These are phyloP conservation scores for Westerdykella aurantiaca DNA, from an alignment of 2,329 filamentous ascomycete genomes.

Conservation along the genomic window DNA sequence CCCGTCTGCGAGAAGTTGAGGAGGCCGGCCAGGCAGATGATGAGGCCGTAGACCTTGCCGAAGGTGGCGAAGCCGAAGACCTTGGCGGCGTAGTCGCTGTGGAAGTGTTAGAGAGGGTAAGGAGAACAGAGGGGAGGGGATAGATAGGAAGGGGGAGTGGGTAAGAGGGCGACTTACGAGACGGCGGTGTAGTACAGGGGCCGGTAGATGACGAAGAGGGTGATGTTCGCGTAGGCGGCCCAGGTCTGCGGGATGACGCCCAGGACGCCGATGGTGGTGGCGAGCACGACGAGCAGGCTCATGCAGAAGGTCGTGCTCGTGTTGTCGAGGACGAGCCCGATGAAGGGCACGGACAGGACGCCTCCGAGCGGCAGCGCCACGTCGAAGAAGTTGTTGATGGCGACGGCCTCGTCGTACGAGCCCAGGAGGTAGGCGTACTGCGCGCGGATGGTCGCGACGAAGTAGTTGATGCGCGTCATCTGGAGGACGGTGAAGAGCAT, in stretches of 20 bases:
- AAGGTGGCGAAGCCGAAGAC: constrained; percentile 90
- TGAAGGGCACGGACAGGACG: constrained; percentile 78
- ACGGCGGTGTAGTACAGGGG: constrained; percentile 90
- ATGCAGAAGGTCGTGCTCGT: constrained; percentile 68
- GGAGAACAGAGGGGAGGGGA: background rate
- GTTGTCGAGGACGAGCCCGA: constrained; percentile 72
- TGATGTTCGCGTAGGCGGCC: constrained; percentile 70
- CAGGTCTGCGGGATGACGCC: constrained; percentile 66
- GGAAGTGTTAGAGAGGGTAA: constrained; percentile 3
- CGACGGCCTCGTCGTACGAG: constrained; percentile 54
- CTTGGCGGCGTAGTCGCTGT: constrained; percentile 75
- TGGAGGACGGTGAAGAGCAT: constrained; percentile 66
- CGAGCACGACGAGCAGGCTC: constrained; percentile 60
- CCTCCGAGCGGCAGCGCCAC: constrained; percentile 78
- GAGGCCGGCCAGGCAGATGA: constrained; percentile 79
- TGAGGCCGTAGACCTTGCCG: constrained; percentile 86
- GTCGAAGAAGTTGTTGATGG: constrained; percentile 81
- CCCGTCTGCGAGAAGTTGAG: constrained; percentile 79
- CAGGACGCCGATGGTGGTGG: constrained; percentile 69
- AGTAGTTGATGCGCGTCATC: constrained; percentile 82
- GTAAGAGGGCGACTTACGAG: constrained; percentile 45
- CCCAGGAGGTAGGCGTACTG: constrained; percentile 75
- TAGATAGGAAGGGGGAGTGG: background rate
- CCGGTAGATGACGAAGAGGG: constrained; percentile 76
- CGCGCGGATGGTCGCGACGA: constrained; percentile 77